Conservation (phyloP, 2,329 filamentous ascomycete genomes). For the Curvularia eragrostidis region DNA sequence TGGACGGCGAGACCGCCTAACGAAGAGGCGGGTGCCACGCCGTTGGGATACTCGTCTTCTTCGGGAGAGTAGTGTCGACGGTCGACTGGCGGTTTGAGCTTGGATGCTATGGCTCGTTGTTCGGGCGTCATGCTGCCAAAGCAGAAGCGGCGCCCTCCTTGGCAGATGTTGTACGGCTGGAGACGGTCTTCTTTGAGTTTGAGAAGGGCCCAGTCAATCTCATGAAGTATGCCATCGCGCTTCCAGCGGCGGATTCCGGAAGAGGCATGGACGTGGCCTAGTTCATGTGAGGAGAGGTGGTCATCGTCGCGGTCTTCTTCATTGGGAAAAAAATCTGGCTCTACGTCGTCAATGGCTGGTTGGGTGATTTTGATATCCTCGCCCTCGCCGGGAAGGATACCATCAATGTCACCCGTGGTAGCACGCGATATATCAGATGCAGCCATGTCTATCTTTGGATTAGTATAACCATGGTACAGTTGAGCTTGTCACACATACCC, state of each 20-base stretch:
- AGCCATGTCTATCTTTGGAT: slow-evolving; percentile 26
- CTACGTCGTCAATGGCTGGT: slow-evolving; percentile 86
- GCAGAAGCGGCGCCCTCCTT: slow-evolving; percentile 55
- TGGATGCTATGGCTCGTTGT: slow-evolving; percentile 39
- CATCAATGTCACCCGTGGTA: slow-evolving; percentile 72
- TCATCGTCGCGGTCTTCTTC: slow-evolving; percentile 78
- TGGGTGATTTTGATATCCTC: slow-evolving; percentile 86
- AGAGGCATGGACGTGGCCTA: slow-evolving; percentile 87
- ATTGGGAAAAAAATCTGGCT: slow-evolving; percentile 81
- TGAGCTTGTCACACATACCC: slow-evolving; percentile 17
- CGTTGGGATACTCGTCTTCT: slow-evolving; percentile 59
- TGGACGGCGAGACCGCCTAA: slow-evolving; percentile 82
- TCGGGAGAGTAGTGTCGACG: slow-evolving; percentile 44
- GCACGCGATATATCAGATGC: slow-evolving; percentile 39
- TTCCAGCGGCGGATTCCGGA: slow-evolving; percentile 83
- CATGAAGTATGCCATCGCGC: slow-evolving; percentile 76
- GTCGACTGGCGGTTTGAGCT: slow-evolving; percentile 46
- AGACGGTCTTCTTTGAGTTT: slow-evolving; percentile 75
- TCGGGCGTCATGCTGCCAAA: slow-evolving; percentile 32
- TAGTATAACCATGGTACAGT: not conserved
- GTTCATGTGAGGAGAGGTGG: slow-evolving; percentile 76
- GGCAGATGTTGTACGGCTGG: slow-evolving; percentile 75
- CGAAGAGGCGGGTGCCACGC: slow-evolving; percentile 64
- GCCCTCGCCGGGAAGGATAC: slow-evolving; percentile 75
- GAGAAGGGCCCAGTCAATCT: slow-evolving; percentile 95